Evolutionary conservation across 176 grass and related monocot genomes (phyloP).

Genomic region (Alopecurus myosuroides): DNA sequence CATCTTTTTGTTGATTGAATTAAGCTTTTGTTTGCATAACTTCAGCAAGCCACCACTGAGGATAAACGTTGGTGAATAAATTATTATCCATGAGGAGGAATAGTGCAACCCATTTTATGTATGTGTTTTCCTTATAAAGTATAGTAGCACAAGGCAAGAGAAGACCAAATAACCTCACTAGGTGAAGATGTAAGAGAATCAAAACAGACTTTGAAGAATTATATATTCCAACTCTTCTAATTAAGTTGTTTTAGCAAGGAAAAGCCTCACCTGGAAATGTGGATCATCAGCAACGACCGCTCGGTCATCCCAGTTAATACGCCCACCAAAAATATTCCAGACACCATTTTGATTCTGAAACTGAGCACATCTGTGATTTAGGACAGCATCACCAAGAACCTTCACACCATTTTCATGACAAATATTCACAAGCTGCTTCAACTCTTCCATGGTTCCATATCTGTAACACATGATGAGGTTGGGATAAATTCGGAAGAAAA

Average conservation of each 20-base stretch:
- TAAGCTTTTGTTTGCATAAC: background rate
- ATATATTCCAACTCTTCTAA: background rate
- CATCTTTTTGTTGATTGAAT: background rate
- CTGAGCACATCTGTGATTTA: slow-evolving; percentile 94
- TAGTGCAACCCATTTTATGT: background rate
- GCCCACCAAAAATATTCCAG: slow-evolving; percentile 97
- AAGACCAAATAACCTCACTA: background rate
- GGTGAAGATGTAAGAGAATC: background rate
- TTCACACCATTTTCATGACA: slow-evolving; percentile 81
- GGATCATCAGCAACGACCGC: slow-evolving; percentile 96
- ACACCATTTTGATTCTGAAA: slow-evolving; percentile 71
- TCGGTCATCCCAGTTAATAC: slow-evolving; percentile 80
- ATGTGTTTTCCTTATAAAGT: background rate
- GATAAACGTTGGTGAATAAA: slow-evolving; percentile 11
- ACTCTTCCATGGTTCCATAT: slow-evolving; percentile 83
- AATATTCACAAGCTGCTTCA: slow-evolving; percentile 73
- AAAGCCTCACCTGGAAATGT: slow-evolving; percentile 79
- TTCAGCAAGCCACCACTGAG: background rate
- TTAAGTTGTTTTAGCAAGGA: background rate
- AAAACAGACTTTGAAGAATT: background rate
- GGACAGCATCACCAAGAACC: slow-evolving; percentile 94
- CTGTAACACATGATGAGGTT: slow-evolving; percentile 31
- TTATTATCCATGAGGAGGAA: background rate
- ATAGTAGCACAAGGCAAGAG: background rate
- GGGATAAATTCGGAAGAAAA: background rate